Conservation (phyloP, 495 filamentous ascomycete genomes). For the Pyrenula massariospora region DNA sequence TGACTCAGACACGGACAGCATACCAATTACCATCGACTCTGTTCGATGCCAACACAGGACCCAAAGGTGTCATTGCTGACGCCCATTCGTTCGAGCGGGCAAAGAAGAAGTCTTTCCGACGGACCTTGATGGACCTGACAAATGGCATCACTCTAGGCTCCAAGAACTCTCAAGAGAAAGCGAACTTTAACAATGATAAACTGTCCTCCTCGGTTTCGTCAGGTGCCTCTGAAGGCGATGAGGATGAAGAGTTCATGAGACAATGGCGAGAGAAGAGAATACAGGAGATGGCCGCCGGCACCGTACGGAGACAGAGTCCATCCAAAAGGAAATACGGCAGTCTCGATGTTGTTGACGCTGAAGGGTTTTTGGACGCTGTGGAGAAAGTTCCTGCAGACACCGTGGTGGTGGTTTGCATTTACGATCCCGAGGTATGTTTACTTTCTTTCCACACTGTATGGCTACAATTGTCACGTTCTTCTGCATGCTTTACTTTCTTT, state of each 20-base stretch:
- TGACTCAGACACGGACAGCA: slow-evolving; percentile 28
- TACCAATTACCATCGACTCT: slow-evolving; percentile 45
- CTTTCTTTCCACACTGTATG: not conserved
- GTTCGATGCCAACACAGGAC: slow-evolving; percentile 82
- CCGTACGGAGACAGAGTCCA: slow-evolving; percentile 41
- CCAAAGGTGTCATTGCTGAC: slow-evolving; percentile 97
- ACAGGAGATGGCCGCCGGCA: slow-evolving; percentile 56
- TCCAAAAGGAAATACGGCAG: slow-evolving; percentile 65
- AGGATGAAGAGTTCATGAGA: slow-evolving; percentile 73
- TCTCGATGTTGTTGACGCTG: slow-evolving; percentile 75
- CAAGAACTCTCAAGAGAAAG: not conserved
- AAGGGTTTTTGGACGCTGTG: slow-evolving; percentile 87
- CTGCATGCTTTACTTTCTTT: not conserved
- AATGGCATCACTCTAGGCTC: slow-evolving; percentile 5
- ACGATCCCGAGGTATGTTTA: slow-evolving; percentile 68
- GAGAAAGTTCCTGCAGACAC: slow-evolving; percentile 75
- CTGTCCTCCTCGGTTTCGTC: slow-evolving; percentile 4
- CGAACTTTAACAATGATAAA: not conserved
- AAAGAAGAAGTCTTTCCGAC: slow-evolving; percentile 48
- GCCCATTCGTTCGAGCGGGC: slow-evolving; percentile 83
- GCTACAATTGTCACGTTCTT: not conserved
- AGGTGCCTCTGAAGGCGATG: slow-evolving; percentile 39
- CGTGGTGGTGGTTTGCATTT: slow-evolving; percentile 89
- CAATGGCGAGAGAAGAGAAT: slow-evolving; percentile 73
- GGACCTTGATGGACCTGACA: slow-evolving; percentile 29